Conservation (phyloP, 176 grass and related monocot genomes). For the Oryza brachyantha region DNA sequence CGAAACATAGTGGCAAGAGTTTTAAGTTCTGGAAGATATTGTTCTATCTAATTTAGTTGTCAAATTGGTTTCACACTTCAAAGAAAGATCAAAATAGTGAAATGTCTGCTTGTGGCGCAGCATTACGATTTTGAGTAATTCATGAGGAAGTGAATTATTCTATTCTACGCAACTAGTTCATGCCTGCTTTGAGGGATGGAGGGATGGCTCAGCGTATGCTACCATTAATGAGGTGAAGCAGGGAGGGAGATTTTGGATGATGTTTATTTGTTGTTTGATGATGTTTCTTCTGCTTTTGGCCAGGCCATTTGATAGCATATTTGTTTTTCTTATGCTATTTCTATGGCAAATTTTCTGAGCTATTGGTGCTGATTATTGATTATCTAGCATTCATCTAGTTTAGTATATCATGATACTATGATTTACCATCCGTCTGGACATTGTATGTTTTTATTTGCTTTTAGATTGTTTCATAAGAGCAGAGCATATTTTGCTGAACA, state of each 20-base stretch:
- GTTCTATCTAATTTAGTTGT: neutral
- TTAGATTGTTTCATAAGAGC: neutral
- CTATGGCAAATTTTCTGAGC: neutral
- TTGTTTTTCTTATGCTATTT: neutral
- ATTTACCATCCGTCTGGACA: neutral
- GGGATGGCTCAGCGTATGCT: neutral
- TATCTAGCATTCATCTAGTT: constrained; percentile 2
- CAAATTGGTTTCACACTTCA: neutral
- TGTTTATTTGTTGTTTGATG: neutral
- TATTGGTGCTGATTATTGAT: neutral
- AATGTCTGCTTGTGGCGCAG: neutral
- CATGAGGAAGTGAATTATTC: neutral
- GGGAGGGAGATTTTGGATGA: neutral
- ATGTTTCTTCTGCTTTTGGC: neutral
- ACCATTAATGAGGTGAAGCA: neutral
- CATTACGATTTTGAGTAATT: neutral
- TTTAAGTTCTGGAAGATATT: neutral
- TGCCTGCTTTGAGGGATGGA: neutral
- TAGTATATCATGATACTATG: neutral
- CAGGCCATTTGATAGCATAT: constrained; percentile 9
- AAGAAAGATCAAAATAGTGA: neutral
- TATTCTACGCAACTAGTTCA: neutral
- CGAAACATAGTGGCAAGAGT: neutral
- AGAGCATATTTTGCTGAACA: neutral
- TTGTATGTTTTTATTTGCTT: neutral